These are phyloP conservation scores for Saccharomycopsis vini DNA, from an alignment of 805 yeast genomes.

Conservation along the genomic window DNA sequence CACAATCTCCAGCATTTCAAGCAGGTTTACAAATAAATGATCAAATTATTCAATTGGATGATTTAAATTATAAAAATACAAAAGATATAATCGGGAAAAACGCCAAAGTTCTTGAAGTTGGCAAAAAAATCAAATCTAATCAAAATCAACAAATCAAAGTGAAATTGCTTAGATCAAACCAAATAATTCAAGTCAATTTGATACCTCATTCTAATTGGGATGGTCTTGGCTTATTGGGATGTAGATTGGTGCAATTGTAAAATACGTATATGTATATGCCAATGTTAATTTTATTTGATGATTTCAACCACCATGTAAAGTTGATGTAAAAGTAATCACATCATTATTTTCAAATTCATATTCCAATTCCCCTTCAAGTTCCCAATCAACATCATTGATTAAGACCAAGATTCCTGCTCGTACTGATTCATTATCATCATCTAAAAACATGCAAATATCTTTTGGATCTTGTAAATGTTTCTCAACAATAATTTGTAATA, in stretches of 20 bases:
- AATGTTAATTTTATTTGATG: no score
- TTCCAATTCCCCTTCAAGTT: conserved; percentile 78
- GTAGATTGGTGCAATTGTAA: conserved; percentile 42
- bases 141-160: conserved; percentile 19
- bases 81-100: conserved; percentile 7
- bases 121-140: not conserved
- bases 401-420: conserved; percentile 90
- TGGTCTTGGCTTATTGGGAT: conserved; percentile 64
- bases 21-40: conserved; percentile 12
- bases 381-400: conserved; percentile 96
- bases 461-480: conserved; percentile 11
- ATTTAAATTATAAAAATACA: conserved; percentile 9
- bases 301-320: conserved; percentile 91
- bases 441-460: conserved; percentile 17
- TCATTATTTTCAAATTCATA: conserved; percentile 74
- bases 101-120: conserved; percentile 14
- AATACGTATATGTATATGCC: no score
- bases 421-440: conserved; percentile 15
- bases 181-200: conserved; percentile 24
- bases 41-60: conserved; percentile 13
- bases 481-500: conserved; percentile 12
- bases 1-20: conserved; percentile 11
- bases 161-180: conserved; percentile 27
- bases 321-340: conserved; percentile 77
- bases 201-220: conserved; percentile 49